A percentile compares a stretch with the other conserved stretches of the same genome.
phyloP scores from a whole-genome alignment of 768 basidiomycete species.

The Tylopilus rubrobrunneus region DNA sequence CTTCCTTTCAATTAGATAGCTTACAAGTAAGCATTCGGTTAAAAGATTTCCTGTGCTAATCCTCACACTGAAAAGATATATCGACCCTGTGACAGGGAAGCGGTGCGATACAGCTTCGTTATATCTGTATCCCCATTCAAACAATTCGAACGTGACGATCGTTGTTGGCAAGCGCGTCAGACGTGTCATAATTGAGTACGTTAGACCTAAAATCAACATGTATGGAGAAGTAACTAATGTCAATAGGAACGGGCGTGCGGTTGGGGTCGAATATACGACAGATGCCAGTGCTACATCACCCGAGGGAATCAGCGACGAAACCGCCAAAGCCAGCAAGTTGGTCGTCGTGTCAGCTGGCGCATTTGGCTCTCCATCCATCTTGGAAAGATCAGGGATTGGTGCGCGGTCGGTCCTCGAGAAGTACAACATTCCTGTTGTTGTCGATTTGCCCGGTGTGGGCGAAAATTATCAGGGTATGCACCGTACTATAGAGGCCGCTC shows the following conservation, averaged over 20 bases:
- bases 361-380: conserved; percentile 53
- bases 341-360: conserved; percentile 52
- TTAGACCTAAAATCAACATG: too few species aligned
- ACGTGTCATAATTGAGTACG: conserved; percentile 5
- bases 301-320: background rate
- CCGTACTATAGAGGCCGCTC: rapidly evolving
- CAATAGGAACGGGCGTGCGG: conserved; percentile 32
- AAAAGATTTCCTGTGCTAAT: too few species aligned
- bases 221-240: background rate
- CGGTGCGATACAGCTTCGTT: conserved; percentile 33
- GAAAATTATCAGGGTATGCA: conserved; percentile 56
- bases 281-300: too few species aligned
- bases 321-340: conserved; percentile 31
- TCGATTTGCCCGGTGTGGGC: conserved; percentile 66
- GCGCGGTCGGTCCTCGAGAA: conserved; percentile 42
- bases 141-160: conserved; percentile 30
- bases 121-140: conserved; percentile 34
- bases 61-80: conserved; percentile 39
- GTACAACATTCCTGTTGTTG: conserved; percentile 42
- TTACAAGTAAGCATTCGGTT: conserved; percentile 10
- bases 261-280: conserved; percentile 34
- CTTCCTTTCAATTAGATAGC: conserved; percentile 7
- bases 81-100: conserved; percentile 41
- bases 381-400: conserved; percentile 71
- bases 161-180: conserved; percentile 23